Evolutionary conservation across 2,329 filamentous ascomycete genomes (phyloP).

Genomic region (Ceratocystis huliohia): DNA sequence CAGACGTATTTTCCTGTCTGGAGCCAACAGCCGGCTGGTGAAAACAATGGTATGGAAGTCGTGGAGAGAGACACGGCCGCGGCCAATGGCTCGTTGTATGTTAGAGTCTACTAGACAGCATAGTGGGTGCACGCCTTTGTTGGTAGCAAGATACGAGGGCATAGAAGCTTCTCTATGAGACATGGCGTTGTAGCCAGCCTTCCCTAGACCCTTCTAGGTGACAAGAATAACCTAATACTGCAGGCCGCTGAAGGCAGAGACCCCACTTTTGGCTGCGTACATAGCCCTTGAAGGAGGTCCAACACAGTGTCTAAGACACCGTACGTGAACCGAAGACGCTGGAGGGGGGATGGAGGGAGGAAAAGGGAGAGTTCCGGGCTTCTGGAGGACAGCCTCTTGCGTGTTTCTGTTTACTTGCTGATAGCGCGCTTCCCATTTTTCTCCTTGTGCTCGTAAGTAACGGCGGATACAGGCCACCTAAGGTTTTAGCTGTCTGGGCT

Average conservation of each 20-base stretch:
- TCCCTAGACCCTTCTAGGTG: background rate
- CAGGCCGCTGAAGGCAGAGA: background rate
- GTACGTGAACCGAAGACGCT: background rate
- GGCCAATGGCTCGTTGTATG: background rate
- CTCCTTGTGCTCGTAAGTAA: too few species aligned
- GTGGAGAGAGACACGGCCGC: background rate
- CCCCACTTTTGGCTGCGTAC: background rate
- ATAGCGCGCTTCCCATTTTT: background rate
- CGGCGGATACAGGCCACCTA: background rate
- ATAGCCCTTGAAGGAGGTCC: background rate
- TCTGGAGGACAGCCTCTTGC: too few species aligned
- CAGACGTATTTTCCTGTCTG: background rate
- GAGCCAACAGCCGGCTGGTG: background rate
- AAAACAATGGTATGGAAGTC: background rate
- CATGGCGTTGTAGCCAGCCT: background rate
- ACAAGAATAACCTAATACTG: background rate
- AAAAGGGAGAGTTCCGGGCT: too few species aligned
- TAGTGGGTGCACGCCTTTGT: background rate
- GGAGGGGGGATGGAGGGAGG: background rate
- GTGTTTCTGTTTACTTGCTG: background rate
- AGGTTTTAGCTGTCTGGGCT: background rate
- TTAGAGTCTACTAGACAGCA: background rate
- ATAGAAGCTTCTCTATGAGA: background rate
- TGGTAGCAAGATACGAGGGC: too few species aligned
- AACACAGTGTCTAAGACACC: background rate